Conservation (phyloP, 345 rosid genomes). For the Salix purpurea region DNA sequence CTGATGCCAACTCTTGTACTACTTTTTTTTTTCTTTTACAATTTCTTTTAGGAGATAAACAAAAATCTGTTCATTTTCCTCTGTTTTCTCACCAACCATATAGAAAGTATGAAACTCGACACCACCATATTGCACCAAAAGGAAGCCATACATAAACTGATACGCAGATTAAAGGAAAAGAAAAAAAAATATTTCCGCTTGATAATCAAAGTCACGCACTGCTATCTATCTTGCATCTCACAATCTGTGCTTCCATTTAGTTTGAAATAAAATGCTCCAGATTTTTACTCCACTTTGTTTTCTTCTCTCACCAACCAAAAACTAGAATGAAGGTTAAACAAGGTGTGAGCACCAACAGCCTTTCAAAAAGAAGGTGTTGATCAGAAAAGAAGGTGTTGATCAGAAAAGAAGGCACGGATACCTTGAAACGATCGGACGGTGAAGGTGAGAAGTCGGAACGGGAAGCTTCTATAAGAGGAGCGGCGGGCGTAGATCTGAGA, state of each 20-base stretch:
- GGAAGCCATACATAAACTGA: too few species aligned
- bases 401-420: slow-evolving; percentile 16
- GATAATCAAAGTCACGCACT: background rate
- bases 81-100: slow-evolving; percentile 3
- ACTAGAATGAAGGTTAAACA: background rate
- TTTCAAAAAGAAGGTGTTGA: background rate
- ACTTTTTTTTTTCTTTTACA: background rate
- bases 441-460: slow-evolving; percentile 37
- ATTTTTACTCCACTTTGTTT: too few species aligned
- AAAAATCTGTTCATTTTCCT: background rate
- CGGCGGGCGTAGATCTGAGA: slow-evolving; percentile 56
- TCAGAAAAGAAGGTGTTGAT: background rate
- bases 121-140: background rate
- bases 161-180: too few species aligned
- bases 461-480: slow-evolving; percentile 31
- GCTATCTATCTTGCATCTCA: background rate
- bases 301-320: background rate
- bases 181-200: too few species aligned
- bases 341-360: background rate
- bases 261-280: background rate
- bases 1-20: background rate
- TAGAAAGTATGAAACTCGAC: background rate
- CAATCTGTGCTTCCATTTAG: background rate
- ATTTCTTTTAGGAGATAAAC: background rate
- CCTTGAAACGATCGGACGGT: slow-evolving; percentile 53